A percentile compares a stretch with the other conserved stretches of the same genome.
These are phyloP conservation scores for Tetradesmus lagerheimii DNA, from an alignment of 139 green algal species.

Conservation along the genomic window DNA sequence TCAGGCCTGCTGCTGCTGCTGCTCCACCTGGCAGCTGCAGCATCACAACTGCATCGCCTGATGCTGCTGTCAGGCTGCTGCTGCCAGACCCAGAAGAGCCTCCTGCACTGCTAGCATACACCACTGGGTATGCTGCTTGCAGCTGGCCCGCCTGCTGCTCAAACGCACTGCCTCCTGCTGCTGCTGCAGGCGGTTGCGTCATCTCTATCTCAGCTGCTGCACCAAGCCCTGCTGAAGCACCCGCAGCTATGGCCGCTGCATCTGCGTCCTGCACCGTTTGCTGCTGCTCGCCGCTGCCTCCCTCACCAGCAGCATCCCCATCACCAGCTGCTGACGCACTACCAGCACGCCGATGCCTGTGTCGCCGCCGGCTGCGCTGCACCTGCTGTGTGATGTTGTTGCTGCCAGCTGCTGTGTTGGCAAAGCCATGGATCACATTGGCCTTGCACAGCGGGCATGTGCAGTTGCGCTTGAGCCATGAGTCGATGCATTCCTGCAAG, in stretches of 20 bases:
- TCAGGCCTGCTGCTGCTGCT: neutral
- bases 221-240: neutral
- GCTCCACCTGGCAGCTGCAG: neutral
- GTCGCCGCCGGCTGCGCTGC: neutral
- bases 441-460: conserved; percentile 61
- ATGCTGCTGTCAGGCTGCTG: neutral
- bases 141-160: neutral
- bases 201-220: neutral
- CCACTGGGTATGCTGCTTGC: conserved; percentile 2
- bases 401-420: neutral
- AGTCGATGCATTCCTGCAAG: conserved; percentile 51
- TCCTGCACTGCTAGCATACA: neutral
- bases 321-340: neutral
- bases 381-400: neutral
- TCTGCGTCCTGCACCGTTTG: neutral
- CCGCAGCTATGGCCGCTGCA: neutral
- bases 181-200: neutral
- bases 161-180: neutral
- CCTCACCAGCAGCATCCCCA: neutral
- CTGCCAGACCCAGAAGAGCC: neutral
- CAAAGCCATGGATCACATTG: conserved; percentile 52
- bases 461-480: conserved; percentile 59
- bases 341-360: neutral
- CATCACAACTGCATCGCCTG: neutral
- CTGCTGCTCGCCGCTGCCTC: neutral